These are phyloP conservation scores for Eutrema japonicum DNA, from an alignment of 345 rosid genomes.

Conservation along the genomic window DNA sequence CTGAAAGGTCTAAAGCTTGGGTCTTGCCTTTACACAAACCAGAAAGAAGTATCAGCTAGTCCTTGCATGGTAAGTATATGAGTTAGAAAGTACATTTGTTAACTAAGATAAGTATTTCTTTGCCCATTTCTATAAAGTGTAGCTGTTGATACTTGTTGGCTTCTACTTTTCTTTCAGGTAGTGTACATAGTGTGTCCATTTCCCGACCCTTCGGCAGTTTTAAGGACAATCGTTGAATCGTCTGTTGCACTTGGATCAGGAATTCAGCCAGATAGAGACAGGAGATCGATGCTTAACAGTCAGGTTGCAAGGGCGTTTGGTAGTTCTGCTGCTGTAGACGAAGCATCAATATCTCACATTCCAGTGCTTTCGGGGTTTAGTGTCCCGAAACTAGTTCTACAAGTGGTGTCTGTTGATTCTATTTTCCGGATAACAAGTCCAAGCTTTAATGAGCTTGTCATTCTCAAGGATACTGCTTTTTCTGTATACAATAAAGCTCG, in stretches of 20 bases:
- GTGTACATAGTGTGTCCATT: slow-evolving; percentile 98
- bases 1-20: slow-evolving; percentile 82
- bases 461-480: slow-evolving; percentile 96
- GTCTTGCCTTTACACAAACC: slow-evolving; percentile 58
- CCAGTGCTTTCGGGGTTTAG: slow-evolving; percentile 87
- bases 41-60: slow-evolving; percentile 82
- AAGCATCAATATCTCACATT: slow-evolving; percentile 79
- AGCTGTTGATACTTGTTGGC: slow-evolving; percentile 31
- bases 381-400: slow-evolving; percentile 82
- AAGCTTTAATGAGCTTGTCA: slow-evolving; percentile 74
- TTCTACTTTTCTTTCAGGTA: slow-evolving; percentile 57
- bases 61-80: slow-evolving; percentile 75
- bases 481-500: slow-evolving; percentile 94
- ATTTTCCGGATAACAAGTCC: slow-evolving; percentile 94
- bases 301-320: slow-evolving; percentile 91
- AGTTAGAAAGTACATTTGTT: slow-evolving; percentile 14
- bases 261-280: slow-evolving; percentile 69
- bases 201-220: slow-evolving; percentile 92
- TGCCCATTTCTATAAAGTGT: slow-evolving; percentile 25
- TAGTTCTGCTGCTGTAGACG: slow-evolving; percentile 85
- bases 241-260: slow-evolving; percentile 87
- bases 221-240: slow-evolving; percentile 83
- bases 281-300: slow-evolving; percentile 65
- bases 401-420: slow-evolving; percentile 88
- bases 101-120: slow-evolving; percentile 12